Conservation (phyloP, 441 rosid species). For the Theobroma grandiflorum region DNA sequence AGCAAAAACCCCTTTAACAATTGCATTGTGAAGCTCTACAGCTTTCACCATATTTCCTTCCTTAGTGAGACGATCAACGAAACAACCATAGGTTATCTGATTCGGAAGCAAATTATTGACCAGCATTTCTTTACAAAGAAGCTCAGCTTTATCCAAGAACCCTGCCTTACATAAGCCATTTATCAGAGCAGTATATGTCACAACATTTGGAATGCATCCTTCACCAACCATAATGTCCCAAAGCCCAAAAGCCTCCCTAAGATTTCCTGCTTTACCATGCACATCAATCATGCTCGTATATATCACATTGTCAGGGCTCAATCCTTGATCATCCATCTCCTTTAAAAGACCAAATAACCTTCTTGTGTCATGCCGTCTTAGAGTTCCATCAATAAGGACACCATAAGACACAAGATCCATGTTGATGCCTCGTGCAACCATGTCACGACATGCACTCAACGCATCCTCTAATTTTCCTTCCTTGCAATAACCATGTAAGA, state of each 20-base stretch:
- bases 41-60: constrained; percentile 79
- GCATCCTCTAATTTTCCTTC: constrained; percentile 86
- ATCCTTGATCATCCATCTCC: constrained; percentile 68
- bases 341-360: constrained; percentile 59
- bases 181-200: constrained; percentile 83
- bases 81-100: constrained; percentile 80
- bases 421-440: constrained; percentile 74
- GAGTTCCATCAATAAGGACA: constrained; percentile 80
- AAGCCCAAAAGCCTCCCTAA: constrained; percentile 66
- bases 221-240: constrained; percentile 82
- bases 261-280: constrained; percentile 70
- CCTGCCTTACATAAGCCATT: constrained; percentile 87
- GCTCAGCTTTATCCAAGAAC: constrained; percentile 68
- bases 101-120: constrained; percentile 57
- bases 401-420: constrained; percentile 86
- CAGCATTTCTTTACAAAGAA: constrained; percentile 67
- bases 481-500: constrained; percentile 77
- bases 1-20: constrained; percentile 68
- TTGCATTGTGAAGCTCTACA: constrained; percentile 64
- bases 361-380: constrained; percentile 59
- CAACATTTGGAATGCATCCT: constrained; percentile 73
- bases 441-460: constrained; percentile 61
- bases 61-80: constrained; percentile 71
- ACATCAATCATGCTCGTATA: constrained; percentile 90
- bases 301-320: constrained; percentile 75